A percentile compares a stretch with the other conserved stretches of the same genome.
phyloP scores from a whole-genome alignment of 2,329 filamentous ascomycete genomes.

The Fusarium austroafricanum region DNA sequence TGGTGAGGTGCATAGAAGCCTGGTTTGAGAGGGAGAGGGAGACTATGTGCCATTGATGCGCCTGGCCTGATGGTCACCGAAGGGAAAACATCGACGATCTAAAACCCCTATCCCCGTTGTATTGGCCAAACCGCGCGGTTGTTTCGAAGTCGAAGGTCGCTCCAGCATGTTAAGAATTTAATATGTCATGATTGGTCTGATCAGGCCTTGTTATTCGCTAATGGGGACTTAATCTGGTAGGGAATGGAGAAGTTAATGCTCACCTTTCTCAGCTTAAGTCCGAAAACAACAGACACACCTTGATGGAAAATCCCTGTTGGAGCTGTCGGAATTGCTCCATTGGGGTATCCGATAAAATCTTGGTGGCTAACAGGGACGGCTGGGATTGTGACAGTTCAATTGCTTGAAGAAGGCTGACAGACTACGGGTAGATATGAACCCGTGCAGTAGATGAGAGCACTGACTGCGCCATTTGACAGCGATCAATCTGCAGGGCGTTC shows the following conservation, averaged over 20 bases:
- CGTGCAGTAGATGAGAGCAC: constrained; percentile 22
- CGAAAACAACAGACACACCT: constrained; percentile 30
- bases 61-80: neutral
- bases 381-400: constrained; percentile 24
- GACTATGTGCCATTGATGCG: neutral
- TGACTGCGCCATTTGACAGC: constrained; percentile 43
- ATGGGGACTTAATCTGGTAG: constrained; percentile 28
- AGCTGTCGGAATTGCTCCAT: constrained; percentile 44
- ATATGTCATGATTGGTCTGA: constrained; percentile 22
- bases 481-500: constrained; percentile 4
- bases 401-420: constrained; percentile 14
- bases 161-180: neutral
- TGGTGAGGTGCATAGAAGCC: constrained; percentile 31
- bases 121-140: constrained; percentile 1
- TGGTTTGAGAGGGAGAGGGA: constrained; percentile 8
- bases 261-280: constrained; percentile 38
- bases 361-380: constrained; percentile 31
- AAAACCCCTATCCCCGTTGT: constrained; percentile 2
- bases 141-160: constrained; percentile 20
- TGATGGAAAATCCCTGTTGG: constrained; percentile 42
- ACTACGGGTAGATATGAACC: constrained; percentile 37
- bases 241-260: constrained; percentile 39
- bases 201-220: constrained; percentile 27
- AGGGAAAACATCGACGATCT: neutral
- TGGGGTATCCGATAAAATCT: constrained; percentile 40